Conservation (phyloP, 1,284 basidiomycete species). For the Malassezia pachydermatis region DNA sequence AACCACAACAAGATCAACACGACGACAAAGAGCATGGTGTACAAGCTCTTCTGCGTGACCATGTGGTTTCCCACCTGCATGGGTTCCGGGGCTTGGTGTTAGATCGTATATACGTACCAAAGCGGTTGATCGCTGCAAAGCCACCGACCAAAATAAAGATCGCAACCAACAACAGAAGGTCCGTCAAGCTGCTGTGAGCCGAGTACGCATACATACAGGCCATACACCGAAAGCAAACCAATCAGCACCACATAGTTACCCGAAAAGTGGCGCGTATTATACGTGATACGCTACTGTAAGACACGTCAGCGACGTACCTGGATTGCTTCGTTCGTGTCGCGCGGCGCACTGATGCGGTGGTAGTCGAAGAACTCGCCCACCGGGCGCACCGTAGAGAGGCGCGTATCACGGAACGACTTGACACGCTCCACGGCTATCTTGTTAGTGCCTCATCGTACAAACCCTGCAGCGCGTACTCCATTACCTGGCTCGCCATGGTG, state of each 20-base stretch:
- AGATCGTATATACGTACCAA: conserved; percentile 56
- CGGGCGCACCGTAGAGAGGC: conserved; percentile 68
- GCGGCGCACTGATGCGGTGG: conserved; percentile 66
- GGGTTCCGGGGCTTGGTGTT: conserved; percentile 34
- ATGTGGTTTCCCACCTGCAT: conserved; percentile 63
- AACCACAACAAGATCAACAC: conserved; percentile 42
- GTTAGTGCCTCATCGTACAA: background rate
- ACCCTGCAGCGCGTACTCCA: conserved; percentile 18
- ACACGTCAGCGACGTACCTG: conserved; percentile 22
- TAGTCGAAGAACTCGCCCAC: conserved; percentile 64
- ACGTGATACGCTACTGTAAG: conserved; percentile 61
- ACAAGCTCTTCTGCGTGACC: conserved; percentile 64
- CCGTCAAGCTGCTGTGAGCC: conserved; percentile 53
- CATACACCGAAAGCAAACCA: conserved; percentile 72
- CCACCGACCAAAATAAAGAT: conserved; percentile 82
- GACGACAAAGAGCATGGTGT: conserved; percentile 52
- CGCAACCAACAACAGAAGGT: conserved; percentile 68
- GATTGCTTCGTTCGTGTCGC: conserved; percentile 57
- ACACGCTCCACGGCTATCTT: conserved; percentile 32
- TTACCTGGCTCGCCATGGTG: conserved; percentile 16
- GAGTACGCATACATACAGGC: conserved; percentile 58
- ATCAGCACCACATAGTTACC: conserved; percentile 76
- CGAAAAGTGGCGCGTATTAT: conserved; percentile 61
- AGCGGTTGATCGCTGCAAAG: conserved; percentile 78
- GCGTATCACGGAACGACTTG: conserved; percentile 57